A percentile compares a stretch with the other conserved stretches of the same genome.
These are phyloP conservation scores for Candida maris DNA, from an alignment of 805 yeast species.

Conservation along the genomic window DNA sequence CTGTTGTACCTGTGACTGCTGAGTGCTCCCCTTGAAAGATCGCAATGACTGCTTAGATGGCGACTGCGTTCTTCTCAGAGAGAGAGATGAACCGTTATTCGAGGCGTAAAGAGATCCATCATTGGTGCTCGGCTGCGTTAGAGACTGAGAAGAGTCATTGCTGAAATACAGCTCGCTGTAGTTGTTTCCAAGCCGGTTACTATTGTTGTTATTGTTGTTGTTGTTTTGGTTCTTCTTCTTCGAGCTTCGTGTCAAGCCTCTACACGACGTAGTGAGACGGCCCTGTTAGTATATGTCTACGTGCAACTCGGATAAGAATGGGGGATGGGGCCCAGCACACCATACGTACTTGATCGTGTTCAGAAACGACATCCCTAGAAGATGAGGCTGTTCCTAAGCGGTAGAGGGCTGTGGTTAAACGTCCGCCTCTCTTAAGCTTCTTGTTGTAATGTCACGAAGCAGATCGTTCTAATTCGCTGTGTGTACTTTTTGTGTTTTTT, in stretches of 20 bases:
- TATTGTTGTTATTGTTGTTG: too few relatives aligned
- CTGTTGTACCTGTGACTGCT: conserved; percentile 19
- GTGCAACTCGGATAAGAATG: too few relatives aligned
- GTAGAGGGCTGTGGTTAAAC: too few relatives aligned
- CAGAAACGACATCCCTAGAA: conserved; percentile 38
- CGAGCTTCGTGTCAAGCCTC: conserved; percentile 56
- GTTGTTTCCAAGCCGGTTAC: conserved; percentile 23
- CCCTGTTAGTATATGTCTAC: conserved; percentile 2
- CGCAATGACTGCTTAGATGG: conserved; percentile 44
- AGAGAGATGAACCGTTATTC: conserved; percentile 43
- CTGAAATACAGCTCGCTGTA: conserved; percentile 22
- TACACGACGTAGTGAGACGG: conserved; percentile 21
- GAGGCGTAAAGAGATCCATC: conserved; percentile 32
- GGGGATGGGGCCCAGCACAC: background rate
- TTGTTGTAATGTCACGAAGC: too few relatives aligned
- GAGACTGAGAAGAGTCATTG: conserved; percentile 21
- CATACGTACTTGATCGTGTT: conserved; percentile 35
- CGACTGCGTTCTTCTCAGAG: conserved; percentile 44
- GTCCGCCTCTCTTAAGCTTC: too few relatives aligned
- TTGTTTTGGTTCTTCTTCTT: conserved; percentile 33
- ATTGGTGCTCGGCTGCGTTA: conserved; percentile 8
- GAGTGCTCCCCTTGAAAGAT: conserved; percentile 17
- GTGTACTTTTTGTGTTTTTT: too few relatives aligned
- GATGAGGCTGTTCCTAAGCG: too few relatives aligned
- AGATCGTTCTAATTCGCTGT: too few relatives aligned